These are phyloP conservation scores for Clathrospora elynae DNA, from an alignment of 2,329 filamentous ascomycete genomes.

Conservation along the genomic window DNA sequence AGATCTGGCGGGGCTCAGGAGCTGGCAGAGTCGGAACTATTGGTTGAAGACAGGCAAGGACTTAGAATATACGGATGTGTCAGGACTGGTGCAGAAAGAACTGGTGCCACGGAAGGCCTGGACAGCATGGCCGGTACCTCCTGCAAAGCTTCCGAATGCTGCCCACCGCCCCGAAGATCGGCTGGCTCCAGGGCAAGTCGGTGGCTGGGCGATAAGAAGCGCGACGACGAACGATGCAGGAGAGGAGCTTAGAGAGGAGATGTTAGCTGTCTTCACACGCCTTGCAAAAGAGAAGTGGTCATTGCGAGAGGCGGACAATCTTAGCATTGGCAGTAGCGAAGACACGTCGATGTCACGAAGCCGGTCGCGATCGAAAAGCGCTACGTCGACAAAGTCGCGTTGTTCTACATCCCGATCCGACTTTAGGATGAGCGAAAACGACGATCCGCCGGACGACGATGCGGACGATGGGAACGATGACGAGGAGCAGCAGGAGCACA, in stretches of 20 bases:
- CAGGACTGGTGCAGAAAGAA: constrained; percentile 35
- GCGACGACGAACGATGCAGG: constrained; percentile 57
- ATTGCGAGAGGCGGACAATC: constrained; percentile 46
- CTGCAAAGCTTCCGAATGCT: constrained; percentile 64
- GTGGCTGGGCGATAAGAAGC: constrained; percentile 59
- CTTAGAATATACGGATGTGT: constrained; percentile 31
- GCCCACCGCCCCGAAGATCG: constrained; percentile 50
- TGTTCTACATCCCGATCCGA: constrained; percentile 7
- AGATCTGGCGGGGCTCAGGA: constrained; percentile 21
- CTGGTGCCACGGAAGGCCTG: constrained; percentile 63
- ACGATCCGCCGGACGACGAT: constrained; percentile 4
- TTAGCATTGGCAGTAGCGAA: constrained; percentile 14
- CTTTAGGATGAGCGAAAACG: constrained; percentile 17
- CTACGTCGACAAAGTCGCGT: constrained; percentile 2
- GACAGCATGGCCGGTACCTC: constrained; percentile 83
- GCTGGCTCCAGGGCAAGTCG: constrained; percentile 51
- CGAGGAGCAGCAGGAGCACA: constrained; percentile 1
- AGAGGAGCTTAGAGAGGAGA: constrained; percentile 68
- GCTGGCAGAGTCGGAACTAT: constrained; percentile 49
- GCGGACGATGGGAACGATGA: constrained; percentile 7
- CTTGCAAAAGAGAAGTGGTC: constrained; percentile 67
- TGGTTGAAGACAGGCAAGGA: constrained; percentile 48
- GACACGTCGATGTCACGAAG: constrained; percentile 3
- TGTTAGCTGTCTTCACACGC: constrained; percentile 69
- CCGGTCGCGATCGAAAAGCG: constrained; percentile 22